phyloP scores from a whole-genome alignment of 2,329 filamentous ascomycete genomes.

The Talaromyces islandicus region DNA sequence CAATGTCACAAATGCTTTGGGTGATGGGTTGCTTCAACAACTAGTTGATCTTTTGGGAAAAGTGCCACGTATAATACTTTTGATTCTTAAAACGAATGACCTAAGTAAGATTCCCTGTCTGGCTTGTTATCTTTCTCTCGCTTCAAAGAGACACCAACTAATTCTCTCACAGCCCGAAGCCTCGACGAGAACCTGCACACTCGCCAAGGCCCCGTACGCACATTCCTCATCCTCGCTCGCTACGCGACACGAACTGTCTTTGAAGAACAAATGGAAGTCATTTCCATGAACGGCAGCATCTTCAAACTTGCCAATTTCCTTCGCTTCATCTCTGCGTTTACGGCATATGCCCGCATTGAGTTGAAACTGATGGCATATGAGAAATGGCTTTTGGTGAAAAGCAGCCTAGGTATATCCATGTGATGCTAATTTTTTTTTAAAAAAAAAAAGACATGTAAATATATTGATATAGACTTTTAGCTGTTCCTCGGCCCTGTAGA shows the following conservation, averaged over 20 bases:
- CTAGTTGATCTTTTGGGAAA: conserved; percentile 81
- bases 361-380: conserved; percentile 56
- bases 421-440: not conserved
- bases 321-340: conserved; percentile 47
- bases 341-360: conserved; percentile 50
- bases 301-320: conserved; percentile 49
- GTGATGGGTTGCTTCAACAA: conserved; percentile 82
- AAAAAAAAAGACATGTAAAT: not conserved
- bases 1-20: conserved; percentile 74
- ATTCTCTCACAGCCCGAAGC: conserved; percentile 55
- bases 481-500: not conserved
- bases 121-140: not conserved
- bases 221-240: conserved; percentile 59
- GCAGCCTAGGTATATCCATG: conserved; percentile 28
- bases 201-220: conserved; percentile 53
- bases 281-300: conserved; percentile 43
- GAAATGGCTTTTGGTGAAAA: conserved; percentile 47
- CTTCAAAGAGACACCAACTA: too few species aligned
- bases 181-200: conserved; percentile 73
- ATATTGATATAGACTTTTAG: not conserved
- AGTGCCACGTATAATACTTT: conserved; percentile 83
- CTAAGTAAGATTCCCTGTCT: conserved; percentile 51
- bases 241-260: conserved; percentile 60
- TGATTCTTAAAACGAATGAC: conserved; percentile 98
- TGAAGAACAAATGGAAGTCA: conserved; percentile 52